Evolutionary conservation across 768 basidiomycete species (phyloP), one percentile per base, ranked within the genome.

Genomic region (Leucosporidium yakuticum): DNA sequence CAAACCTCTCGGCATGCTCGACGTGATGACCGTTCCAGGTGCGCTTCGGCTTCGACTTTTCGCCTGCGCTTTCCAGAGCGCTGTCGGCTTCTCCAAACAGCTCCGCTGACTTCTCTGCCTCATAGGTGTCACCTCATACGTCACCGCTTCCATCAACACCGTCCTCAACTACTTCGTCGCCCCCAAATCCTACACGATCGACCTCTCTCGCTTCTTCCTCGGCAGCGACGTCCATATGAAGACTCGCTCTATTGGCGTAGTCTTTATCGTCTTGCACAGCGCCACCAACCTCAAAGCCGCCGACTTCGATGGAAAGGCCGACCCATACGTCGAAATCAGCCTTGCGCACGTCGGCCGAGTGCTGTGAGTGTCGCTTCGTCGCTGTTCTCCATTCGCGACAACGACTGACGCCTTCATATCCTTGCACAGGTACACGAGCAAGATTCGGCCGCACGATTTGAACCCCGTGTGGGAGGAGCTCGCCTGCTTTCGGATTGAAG

Each of bases 181-280:
- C 23, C 70, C 70, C 19, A 27, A 68, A 23, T 59, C 64, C 21
- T 72, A 69, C 57, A 64, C 64, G 20, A 7, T 72, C 17, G 67
- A 72, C 58, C 36, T 69, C 2, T 20, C 63, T 4, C 64, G 68
- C 48, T 6, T 72, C 36, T 17, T 69, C 20, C 36, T 65, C 20
- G 70, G 70, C 29, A 58, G 68, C 20, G 70, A 72, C 51, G 70
- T 72, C 27, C 60, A 65, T 17, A 48, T 72, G 19, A 65, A 65
- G 25, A 69, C 70, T 19, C 63, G 61, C 31, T 58, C 58, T 12
- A 29, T 44, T 57, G 70, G 66, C 21, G 12, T 71, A 47, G 51
- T 65, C 36, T 62, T 64, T 48, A 34, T 72, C 51, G 63, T 51
- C 11, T 48, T 72, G 39, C 39, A 44, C 17, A 15, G 39, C 17